Evolutionary conservation across 352 stramenopile species (phyloP), one percentile per base, ranked within the genome.

Genomic region (Phytopythium kandeliae): DNA sequence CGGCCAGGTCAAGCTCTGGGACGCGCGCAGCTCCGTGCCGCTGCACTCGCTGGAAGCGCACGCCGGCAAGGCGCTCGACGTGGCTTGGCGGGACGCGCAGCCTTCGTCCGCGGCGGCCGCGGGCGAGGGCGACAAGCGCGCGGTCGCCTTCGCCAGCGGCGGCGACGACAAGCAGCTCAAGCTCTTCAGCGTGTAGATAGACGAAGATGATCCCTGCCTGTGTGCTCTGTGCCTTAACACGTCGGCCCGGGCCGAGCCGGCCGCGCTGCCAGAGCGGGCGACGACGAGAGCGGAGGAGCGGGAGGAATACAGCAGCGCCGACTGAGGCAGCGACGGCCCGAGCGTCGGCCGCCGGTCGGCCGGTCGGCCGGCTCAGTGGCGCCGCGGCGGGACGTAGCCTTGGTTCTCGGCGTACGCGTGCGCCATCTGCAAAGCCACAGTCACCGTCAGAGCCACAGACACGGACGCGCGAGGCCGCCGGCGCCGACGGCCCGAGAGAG

Each of bases 101-200:
- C 17, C 38, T n/a, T n/a, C n/a, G n/a, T n/a, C n/a, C n/a, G n/a
- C n/a, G n/a, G n/a, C n/a, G n/a, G n/a, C n/a, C n/a, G n/a, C n/a
- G 1, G 12, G 21, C 5, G 19, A 24, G n/a, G 38, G 55, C 37
- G 25, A 40, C 26, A 54, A 30, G 24, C 25, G 61, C 12, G 56
- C 54, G 46, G 51, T 82, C 28, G 67, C 75, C 19, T 87, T 93
- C 31, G 83, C 78, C 33, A 90, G 76, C n/a, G 83, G 83, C 30
- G 83, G 83, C 16, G 78, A 88, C 24, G 83, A 94, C 69, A 90
- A 87, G 67, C 81, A 91, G 65, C 67, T 94, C 24, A 92, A 92
- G 66, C 79, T 91, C 54, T 94, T 84, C 58, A 88, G 74, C 59
- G 74, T 89, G 62, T 89, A 91, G 63, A 78, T 57, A 50, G 40